A percentile compares a stretch with the other conserved stretches of the same genome.
These are phyloP conservation scores for Diaporthe vexans DNA, from an alignment of 2,329 filamentous ascomycete genomes.

Conservation along the genomic window DNA sequence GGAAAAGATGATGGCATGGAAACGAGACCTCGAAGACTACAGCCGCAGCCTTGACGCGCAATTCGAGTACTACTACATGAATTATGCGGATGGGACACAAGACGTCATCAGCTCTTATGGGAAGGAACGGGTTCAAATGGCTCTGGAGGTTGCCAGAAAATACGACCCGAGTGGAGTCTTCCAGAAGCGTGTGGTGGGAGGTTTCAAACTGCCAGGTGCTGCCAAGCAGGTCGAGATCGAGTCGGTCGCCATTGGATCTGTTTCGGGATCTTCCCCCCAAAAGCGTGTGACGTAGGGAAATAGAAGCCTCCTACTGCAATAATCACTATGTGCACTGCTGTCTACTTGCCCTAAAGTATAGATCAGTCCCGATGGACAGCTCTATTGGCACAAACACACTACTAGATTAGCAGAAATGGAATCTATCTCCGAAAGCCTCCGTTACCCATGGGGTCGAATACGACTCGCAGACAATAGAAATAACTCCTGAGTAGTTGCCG, in stretches of 20 bases:
- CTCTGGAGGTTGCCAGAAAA: not conserved
- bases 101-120: not conserved
- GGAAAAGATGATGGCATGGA: not conserved
- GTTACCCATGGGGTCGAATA: not conserved
- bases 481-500: not conserved
- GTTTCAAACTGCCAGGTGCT: not conserved
- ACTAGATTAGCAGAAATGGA: not conserved
- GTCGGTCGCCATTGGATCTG: not conserved
- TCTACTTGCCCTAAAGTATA: too few species aligned
- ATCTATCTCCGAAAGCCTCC: not conserved
- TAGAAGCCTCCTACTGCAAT: too few species aligned
- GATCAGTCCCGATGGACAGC: not conserved
- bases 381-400: too few species aligned
- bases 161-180: not conserved
- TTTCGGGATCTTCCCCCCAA: not conserved
- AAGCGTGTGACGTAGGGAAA: not conserved
- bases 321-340: too few species aligned
- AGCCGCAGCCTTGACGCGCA: not conserved
- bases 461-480: not conserved
- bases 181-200: conserved; percentile 4
- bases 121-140: not conserved
- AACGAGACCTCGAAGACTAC: not conserved
- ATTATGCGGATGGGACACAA: conserved; percentile 1
- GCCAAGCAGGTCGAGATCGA: not conserved
- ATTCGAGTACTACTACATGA: not conserved